Evolutionary conservation across 129 eudicot species (phyloP).

Genomic region (Centaurea solstitialis): DNA sequence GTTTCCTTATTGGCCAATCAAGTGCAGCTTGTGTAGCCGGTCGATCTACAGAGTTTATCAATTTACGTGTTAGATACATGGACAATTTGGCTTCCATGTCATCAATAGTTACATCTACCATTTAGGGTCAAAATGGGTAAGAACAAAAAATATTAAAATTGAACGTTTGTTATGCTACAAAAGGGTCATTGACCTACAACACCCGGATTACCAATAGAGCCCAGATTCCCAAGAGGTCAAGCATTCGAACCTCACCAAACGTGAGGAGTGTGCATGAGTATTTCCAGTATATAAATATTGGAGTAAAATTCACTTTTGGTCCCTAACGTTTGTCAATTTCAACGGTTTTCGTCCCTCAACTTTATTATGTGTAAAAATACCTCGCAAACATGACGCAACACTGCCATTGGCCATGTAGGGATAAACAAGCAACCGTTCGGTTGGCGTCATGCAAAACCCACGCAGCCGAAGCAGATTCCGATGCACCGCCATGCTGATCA

Average conservation of each 20-base stretch:
- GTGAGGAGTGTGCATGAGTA: not conserved
- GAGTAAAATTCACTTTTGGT: too few relatives aligned
- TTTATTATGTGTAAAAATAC: slow-evolving; percentile 18
- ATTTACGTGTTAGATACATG: not conserved
- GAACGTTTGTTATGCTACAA: too few relatives aligned
- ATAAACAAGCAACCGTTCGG: slow-evolving; percentile 83
- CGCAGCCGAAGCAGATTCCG: slow-evolving; percentile 79
- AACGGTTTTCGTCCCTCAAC: too few relatives aligned
- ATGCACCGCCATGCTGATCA: slow-evolving; percentile 89
- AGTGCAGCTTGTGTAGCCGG: slow-evolving; percentile 57
- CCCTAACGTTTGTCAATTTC: too few relatives aligned
- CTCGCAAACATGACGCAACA: slow-evolving; percentile 85
- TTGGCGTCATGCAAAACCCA: slow-evolving; percentile 91
- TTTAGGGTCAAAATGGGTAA: too few relatives aligned
- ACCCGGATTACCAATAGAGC: too few relatives aligned
- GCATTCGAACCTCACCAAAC: not conserved
- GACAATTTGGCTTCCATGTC: not conserved
- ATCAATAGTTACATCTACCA: too few relatives aligned
- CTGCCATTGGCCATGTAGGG: slow-evolving; percentile 91
- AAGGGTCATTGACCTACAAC: too few relatives aligned
- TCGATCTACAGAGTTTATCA: slow-evolving; percentile 45
- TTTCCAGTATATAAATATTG: too few relatives aligned
- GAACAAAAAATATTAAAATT: too few relatives aligned
- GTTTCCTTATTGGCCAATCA: slow-evolving; percentile 71
- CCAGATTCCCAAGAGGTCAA: too few relatives aligned